Evolutionary conservation across 2,329 filamentous ascomycete species (phyloP), one percentile per base, ranked within the genome.

Genomic region (Celoporthe dispersa): DNA sequence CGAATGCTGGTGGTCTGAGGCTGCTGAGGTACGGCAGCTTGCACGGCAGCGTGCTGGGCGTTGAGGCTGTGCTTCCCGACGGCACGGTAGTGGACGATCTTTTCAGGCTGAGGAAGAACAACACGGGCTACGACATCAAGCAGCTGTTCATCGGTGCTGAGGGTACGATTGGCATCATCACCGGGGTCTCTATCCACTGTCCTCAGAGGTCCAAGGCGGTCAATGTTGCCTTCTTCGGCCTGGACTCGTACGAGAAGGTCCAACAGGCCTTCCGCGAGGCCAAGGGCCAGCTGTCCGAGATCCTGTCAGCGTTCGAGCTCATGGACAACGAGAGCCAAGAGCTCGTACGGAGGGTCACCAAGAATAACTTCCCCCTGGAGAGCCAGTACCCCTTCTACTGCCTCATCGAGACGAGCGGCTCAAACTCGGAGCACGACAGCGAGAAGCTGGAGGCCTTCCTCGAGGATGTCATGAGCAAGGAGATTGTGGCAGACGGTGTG

Each of bases 101-200:
- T 41, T 92, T 89, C 75, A 94, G 88, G 71, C 85, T 99, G 70
- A 90, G 96, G 74, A 99, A 99, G 86, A 98, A 99, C 86, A 99
- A 99, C 84, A 99, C 96, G 1, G 96, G 96, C 37, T 99, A 98
- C 81, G 97, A 99, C 79, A 82, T 98, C 69, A 98, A 98, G 84
- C 95, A 98, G 81, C 87, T 98, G 48, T 98, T 99, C 80, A 97
- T 99, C 76, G 96, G 96, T 61, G 93, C 91, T 41, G 96, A 99
- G 81, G 96, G 96, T 33, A 98, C 96, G 6, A 92, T 98, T 73
- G 96, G 96, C 67, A 92, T 98, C 76, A 92, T 99, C 76, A 99
- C 96, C 25, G 94, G 89, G 62, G 87, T 98, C 51, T 94, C 94
- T 3, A 92, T 99, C 72, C 86, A 95, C 75, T 98, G 94, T 77